Percentiles rank a stretch among this genome's conserved stretches.
Conservation (phyloP, 495 filamentous ascomycete genomes). For the Massariosphaeria phaeospora region DNA sequence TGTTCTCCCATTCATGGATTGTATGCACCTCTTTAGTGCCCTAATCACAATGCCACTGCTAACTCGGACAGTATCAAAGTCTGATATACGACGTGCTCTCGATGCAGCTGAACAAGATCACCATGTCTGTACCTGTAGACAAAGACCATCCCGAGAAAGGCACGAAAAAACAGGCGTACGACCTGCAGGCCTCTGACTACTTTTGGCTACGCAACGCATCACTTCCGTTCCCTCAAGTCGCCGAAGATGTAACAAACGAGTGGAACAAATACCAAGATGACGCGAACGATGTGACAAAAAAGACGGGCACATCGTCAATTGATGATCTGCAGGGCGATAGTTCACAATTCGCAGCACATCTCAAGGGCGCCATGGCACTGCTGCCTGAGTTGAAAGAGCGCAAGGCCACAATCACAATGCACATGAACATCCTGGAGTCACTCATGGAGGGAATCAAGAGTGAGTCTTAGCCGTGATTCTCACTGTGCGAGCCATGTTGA, state of each 20-base stretch:
- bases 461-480: neutral
- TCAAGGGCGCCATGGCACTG: constrained; percentile 90
- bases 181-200: constrained; percentile 85
- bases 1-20: constrained; percentile 98
- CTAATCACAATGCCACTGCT: neutral
- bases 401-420: constrained; percentile 89
- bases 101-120: constrained; percentile 95
- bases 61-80: constrained; percentile 63
- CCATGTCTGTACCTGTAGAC: constrained; percentile 74
- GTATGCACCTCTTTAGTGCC: neutral
- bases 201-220: constrained; percentile 97
- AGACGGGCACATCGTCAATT: constrained; percentile 86
- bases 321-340: constrained; percentile 91
- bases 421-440: constrained; percentile 96
- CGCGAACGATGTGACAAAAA: constrained; percentile 87
- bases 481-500: neutral
- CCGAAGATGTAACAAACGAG: constrained; percentile 91
- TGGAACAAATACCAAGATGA: constrained; percentile 94
- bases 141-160: constrained; percentile 67
- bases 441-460: constrained; percentile 78
- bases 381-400: constrained; percentile 88
- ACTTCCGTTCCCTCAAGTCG: constrained; percentile 90
- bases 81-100: constrained; percentile 90
- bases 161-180: constrained; percentile 76
- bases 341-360: constrained; percentile 81